Base-by-base conservation (phyloP, 2,329 filamentous ascomycete genomes). In the Neofusicoccum parvum region DNA sequence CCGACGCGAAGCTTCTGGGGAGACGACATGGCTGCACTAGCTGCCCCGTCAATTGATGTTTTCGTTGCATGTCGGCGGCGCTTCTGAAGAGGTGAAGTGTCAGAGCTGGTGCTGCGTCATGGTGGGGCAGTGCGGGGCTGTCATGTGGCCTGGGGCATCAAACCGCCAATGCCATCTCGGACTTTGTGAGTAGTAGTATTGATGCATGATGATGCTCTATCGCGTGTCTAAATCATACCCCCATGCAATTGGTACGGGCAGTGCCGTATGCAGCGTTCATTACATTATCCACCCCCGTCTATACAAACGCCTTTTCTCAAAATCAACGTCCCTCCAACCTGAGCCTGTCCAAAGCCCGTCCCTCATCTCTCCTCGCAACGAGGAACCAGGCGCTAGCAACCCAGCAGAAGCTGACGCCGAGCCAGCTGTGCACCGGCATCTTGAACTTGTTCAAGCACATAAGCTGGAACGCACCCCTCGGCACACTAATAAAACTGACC, bases 341-440 rank as follows among this genome's bases (percentile, higher is more conserved):
- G 65, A 76, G 66, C 46, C 74, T 69, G 66, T 75, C 73, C 59
- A 71, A 59, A 34, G 59, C 72, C 64, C 75, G 73, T 45, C 79
- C 76, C 69, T 83, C 78, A 63, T 77, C 74, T 59, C 80, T 72
- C 65, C 80, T 74, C 5, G 78, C 79, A 10, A 79, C 70, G 41
- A 81, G 68, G 70, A 83, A 86, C 83, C 83, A 85, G 62, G 77
- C 68, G 70, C 80, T 82, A 67, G 80, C 80, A 5, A 79, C 75
- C 82, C 82, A 83, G 65, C 82, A 84, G 67, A 85, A 77, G 5
- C 76, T 72, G 10, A 85, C 79, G 1, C 83, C 83, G 5, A 84
- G 78, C 84, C 83, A 86, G 53, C 78, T 81, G 71, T 82, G 82
- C 11, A 79, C 77, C 0, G 82, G 81, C 76, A 85, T 78, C 66